These are phyloP conservation scores for Chrysochromulina parva DNA, from an alignment of 78 protist species.

Conservation along the genomic window DNA sequence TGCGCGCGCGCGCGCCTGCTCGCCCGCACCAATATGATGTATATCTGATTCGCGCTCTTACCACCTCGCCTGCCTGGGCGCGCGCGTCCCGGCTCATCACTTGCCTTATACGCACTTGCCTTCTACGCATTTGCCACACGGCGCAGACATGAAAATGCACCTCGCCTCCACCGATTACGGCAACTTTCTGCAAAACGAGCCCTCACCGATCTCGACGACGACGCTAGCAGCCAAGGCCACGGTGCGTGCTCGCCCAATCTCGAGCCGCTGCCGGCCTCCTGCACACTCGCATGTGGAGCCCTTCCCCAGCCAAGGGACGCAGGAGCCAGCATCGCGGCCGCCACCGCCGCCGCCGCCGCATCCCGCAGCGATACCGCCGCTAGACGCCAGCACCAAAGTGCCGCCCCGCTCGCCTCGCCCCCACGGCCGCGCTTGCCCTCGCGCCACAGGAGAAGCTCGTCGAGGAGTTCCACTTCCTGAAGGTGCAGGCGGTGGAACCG, in stretches of 20 bases:
- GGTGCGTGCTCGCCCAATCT: too few species aligned
- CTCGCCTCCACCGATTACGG: slow-evolving; percentile 91
- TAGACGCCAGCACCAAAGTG: too few species aligned
- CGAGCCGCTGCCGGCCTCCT: too few species aligned
- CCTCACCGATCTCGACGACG: slow-evolving; percentile 83
- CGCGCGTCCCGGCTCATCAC: not conserved
- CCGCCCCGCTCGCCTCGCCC: too few species aligned
- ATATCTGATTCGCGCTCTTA: not conserved
- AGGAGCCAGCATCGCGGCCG: too few species aligned
- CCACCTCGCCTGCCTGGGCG: not conserved
- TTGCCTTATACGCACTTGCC: not conserved
- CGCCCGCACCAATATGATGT: not conserved
- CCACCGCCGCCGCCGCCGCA: slow-evolving; percentile 25
- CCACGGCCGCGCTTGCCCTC: slow-evolving; percentile 31
- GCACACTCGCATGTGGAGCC: too few species aligned
- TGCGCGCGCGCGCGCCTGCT: not conserved
- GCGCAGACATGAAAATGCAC: slow-evolving; percentile 90
- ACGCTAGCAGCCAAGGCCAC: not conserved
- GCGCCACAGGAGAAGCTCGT: slow-evolving; percentile 68
- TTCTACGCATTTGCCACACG: not conserved
- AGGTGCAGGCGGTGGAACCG: slow-evolving; percentile 86
- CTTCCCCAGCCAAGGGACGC: too few species aligned
- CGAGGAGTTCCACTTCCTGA: slow-evolving; percentile 83
- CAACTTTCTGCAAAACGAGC: slow-evolving; percentile 88
- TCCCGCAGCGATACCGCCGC: too few species aligned